Evolutionary conservation across 805 yeast species (phyloP).

Genomic region (Blastobotrys parvus): DNA sequence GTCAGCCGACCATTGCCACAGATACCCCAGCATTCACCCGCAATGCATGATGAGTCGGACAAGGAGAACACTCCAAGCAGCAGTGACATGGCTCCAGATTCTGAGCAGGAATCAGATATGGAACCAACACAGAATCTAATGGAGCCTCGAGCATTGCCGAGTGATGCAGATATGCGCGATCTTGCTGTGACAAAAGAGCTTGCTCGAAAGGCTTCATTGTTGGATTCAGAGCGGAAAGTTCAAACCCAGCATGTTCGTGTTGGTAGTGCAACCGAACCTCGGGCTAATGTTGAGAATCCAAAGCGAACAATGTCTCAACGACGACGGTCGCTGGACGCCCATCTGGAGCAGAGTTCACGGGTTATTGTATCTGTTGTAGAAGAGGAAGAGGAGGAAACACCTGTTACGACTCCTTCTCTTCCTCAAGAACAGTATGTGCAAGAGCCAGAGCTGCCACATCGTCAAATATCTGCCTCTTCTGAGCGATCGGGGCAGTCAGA

Average conservation of each 20-base stretch:
- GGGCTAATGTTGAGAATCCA: not conserved
- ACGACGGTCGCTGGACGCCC: not conserved
- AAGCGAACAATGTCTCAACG: not conserved
- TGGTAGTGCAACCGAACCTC: not conserved
- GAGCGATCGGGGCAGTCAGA: not conserved
- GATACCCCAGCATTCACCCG: slow-evolving; percentile 9
- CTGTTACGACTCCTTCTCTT: not conserved
- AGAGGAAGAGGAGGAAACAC: not conserved
- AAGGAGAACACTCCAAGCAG: not conserved
- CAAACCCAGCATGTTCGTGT: not conserved
- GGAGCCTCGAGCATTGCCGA: not conserved
- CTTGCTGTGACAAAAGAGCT: not conserved
- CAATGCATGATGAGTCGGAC: not conserved
- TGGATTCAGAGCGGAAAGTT: not conserved
- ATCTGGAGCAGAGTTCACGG: not conserved
- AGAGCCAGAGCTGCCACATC: not conserved
- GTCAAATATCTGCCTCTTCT: not conserved
- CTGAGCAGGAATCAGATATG: not conserved
- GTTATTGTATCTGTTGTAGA: not conserved
- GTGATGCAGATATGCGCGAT: not conserved
- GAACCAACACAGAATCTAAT: slow-evolving; percentile 16
- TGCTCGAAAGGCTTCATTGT: not conserved
- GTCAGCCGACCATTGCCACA: slow-evolving; percentile 17
- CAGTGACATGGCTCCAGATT: not conserved
- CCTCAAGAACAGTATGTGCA: not conserved